A percentile compares a stretch with the other conserved stretches of the same genome.
Evolutionary conservation across 2,329 filamentous ascomycete species (phyloP).

Genomic region (Huntiella bhutanensis): DNA sequence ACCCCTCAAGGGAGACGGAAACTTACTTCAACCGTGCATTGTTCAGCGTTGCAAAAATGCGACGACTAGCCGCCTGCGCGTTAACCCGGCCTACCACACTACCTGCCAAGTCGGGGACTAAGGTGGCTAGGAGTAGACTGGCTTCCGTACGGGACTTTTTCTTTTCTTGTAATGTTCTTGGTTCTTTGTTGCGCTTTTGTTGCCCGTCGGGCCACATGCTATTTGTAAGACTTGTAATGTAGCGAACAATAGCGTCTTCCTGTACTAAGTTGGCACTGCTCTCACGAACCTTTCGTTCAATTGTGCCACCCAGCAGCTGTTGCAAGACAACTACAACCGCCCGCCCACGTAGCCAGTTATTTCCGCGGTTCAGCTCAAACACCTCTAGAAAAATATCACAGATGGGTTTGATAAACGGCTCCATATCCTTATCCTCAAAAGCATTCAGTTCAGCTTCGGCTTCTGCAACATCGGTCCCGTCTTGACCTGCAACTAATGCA

Average conservation of each 20-base stretch:
- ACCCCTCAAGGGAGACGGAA: neutral
- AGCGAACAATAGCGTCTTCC: constrained; percentile 61
- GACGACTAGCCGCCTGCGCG: constrained; percentile 72
- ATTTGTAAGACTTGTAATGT: constrained; percentile 54
- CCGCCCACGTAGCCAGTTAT: constrained; percentile 90
- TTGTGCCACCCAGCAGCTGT: constrained; percentile 84
- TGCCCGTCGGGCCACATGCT: constrained; percentile 65
- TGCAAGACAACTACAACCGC: constrained; percentile 93
- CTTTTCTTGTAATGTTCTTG: constrained; percentile 54
- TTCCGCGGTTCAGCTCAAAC: constrained; percentile 85
- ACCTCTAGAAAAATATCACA: constrained; percentile 93
- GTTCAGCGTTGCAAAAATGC: constrained; percentile 80
- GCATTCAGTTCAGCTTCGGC: constrained; percentile 87
- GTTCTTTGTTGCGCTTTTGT: constrained; percentile 27
- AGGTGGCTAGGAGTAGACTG: constrained; percentile 68
- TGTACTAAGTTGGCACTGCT: constrained; percentile 53
- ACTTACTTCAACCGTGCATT: constrained; percentile 77
- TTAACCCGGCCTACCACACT: constrained; percentile 88
- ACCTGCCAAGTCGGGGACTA: constrained; percentile 77
- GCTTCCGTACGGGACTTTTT: constrained; percentile 70
- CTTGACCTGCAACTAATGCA: constrained; percentile 32
- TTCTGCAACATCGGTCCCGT: constrained; percentile 41
- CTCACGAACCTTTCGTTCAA: constrained; percentile 87
- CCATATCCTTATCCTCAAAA: constrained; percentile 73
- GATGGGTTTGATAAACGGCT: constrained; percentile 95